Evolutionary conservation across 768 basidiomycete species (phyloP), one percentile per base, ranked within the genome.

Genomic region (Kwoniella dejecticola): DNA sequence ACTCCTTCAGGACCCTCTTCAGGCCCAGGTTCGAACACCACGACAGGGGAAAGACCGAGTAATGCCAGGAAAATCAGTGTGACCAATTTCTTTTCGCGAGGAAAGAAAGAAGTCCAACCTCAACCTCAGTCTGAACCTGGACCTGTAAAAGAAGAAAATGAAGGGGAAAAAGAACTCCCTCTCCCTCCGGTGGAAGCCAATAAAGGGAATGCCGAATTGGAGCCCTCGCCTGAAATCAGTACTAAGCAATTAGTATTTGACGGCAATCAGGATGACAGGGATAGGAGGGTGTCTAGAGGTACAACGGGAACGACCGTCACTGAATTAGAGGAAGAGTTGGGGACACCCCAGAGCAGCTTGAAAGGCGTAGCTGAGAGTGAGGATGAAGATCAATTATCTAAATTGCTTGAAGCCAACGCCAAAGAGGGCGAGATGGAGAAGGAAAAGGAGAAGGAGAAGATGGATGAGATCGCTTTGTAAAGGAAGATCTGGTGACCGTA

Each of bases 41-140:
- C n/a, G n/a, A n/a, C n/a, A n/a, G n/a, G n/a, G 6, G 50, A 47
- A 30, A 42, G 41, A 40, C 53, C 69, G n/a, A 29, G 44, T 2
- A 53, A 27, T 21, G 55, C 57, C 2, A 47, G 72, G 19, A 66
- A 62, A 21, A 42, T 74, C 4, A 65, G 44, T 17, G 60, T 62
- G 1, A 54, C 70, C 3, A 63, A 45, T 21, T 71, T 74, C 60
- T 74, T 74, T 62, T 55, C 66, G 12, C 38, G 64, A 40, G 63
- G 57, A 19, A 38, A 42, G 23, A 64, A 64, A 41, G 57, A 64
- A 1, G 30, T 64, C 1, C 63, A 56, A 12, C 48, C 41, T 23
- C 62, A 56, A 19, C 62, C 62, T 24, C 29, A 55, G 30, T 26
- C 21, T 24, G 55, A 23, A 26, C 7, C 29, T 23, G 15, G 42